These are phyloP conservation scores for Lepraria neglecta DNA, from an alignment of 495 filamentous ascomycete genomes.

Conservation along the genomic window DNA sequence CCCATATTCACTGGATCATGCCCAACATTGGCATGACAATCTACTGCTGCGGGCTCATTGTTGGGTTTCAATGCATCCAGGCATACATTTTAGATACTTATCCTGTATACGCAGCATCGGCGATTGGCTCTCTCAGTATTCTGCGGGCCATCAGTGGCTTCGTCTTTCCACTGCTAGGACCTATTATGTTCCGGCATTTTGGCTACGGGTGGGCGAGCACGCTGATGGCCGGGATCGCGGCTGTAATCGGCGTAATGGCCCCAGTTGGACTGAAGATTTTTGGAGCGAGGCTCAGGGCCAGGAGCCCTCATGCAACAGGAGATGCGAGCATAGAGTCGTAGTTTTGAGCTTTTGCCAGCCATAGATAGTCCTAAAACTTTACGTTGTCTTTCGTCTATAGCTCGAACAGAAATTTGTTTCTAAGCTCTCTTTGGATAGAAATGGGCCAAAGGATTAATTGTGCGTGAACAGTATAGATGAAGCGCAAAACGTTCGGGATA, in stretches of 20 bases:
- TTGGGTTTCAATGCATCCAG: conserved; percentile 46
- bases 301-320: neutral
- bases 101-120: conserved; percentile 44
- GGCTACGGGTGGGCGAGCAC: conserved; percentile 50
- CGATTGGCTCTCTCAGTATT: conserved; percentile 43
- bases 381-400: neutral
- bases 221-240: conserved; percentile 45
- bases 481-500: neutral
- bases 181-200: conserved; percentile 45
- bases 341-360: neutral
- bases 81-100: conserved; percentile 57
- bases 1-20: conserved; percentile 45
- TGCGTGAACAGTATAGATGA: neutral
- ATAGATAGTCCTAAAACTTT: neutral
- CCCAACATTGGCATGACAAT: conserved; percentile 48
- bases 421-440: neutral
- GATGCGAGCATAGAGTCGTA: neutral
- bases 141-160: conserved; percentile 45
- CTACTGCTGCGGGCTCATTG: conserved; percentile 48
- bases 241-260: conserved; percentile 41
- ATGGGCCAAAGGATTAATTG: neutral
- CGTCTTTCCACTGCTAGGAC: conserved; percentile 45
- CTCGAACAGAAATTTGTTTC: neutral
- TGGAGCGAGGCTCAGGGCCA: conserved; percentile 28
- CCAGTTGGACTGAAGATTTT: conserved; percentile 37